Evolutionary conservation across 2,329 filamentous ascomycete species (phyloP).

Genomic region (Xylaria sp.): DNA sequence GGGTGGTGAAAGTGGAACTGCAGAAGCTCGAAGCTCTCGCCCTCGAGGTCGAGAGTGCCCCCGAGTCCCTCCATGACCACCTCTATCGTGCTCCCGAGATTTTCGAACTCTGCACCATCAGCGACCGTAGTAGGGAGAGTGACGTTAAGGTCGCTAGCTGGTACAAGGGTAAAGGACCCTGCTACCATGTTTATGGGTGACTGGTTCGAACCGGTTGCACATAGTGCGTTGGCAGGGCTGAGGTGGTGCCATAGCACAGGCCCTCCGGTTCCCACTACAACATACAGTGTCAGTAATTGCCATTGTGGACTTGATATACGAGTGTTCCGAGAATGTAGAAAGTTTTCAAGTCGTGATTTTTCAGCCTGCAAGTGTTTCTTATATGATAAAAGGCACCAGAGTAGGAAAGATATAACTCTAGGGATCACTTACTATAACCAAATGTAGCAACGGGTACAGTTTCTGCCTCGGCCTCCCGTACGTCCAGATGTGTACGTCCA

Average conservation of each 20-base stretch:
- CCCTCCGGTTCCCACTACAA: constrained; percentile 41
- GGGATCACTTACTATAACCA: constrained; percentile 43
- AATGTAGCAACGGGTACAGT: constrained; percentile 49
- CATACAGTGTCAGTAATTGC: not conserved
- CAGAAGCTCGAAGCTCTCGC: constrained; percentile 53
- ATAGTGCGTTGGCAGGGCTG: constrained; percentile 58
- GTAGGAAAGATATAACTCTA: not conserved
- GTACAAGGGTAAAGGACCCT: constrained; percentile 51
- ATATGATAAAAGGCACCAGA: not conserved
- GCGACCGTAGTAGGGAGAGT: constrained; percentile 55
- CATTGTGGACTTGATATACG: not conserved
- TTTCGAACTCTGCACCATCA: constrained; percentile 63
- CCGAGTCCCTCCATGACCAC: constrained; percentile 61
- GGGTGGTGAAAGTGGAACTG: constrained; percentile 65
- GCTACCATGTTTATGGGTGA: constrained; percentile 67
- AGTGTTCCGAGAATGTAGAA: not conserved
- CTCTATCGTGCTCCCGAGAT: constrained; percentile 68
- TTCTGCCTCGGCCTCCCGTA: constrained; percentile 45
- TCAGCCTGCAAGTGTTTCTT: not conserved
- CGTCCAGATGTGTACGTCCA: constrained; percentile 47
- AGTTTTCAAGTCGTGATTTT: not conserved
- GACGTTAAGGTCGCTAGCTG: constrained; percentile 50
- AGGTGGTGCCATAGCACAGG: constrained; percentile 53
- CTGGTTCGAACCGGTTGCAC: constrained; percentile 63
- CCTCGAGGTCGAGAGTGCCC: constrained; percentile 51